Evolutionary conservation across 192 early-diverging fungal species (phyloP).

Genomic region (Coemansia sp.): DNA sequence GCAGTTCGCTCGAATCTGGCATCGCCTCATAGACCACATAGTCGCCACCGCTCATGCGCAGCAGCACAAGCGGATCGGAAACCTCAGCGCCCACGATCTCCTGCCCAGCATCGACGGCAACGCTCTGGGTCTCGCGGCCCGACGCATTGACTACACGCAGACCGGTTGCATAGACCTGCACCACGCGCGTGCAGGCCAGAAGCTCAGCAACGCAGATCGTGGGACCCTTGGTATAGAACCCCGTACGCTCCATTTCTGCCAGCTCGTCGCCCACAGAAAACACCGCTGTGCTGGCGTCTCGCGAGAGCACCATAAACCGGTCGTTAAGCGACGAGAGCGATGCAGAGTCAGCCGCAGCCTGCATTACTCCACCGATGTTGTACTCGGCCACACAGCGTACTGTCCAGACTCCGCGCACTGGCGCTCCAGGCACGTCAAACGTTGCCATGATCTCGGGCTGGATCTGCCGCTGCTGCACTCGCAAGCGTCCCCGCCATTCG

Average conservation of each 20-base stretch:
- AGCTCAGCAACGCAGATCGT: slow-evolving; percentile 79
- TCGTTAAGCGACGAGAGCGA: slow-evolving; percentile 31
- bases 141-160: slow-evolving; percentile 68
- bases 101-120: slow-evolving; percentile 16
- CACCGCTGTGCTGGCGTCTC: slow-evolving; percentile 53
- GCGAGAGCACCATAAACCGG: slow-evolving; percentile 49
- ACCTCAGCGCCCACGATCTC: slow-evolving; percentile 74
- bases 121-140: slow-evolving; percentile 35
- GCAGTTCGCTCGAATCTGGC: slow-evolving; percentile 38
- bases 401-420: slow-evolving; percentile 46
- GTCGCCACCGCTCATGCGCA: slow-evolving; percentile 67
- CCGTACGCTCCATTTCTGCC: slow-evolving; percentile 67
- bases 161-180: slow-evolving; percentile 83
- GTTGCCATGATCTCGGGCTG: slow-evolving; percentile 62
- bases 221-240: slow-evolving; percentile 73
- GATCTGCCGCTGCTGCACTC: slow-evolving; percentile 63
- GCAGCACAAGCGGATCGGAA: slow-evolving; percentile 77
- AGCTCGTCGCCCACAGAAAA: slow-evolving; percentile 83
- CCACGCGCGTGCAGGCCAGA: slow-evolving; percentile 67
- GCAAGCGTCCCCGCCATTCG: slow-evolving; percentile 60
- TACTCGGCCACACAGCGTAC: slow-evolving; percentile 41
- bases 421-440: slow-evolving; percentile 57
- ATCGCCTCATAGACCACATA: slow-evolving; percentile 65
- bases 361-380: slow-evolving; percentile 53
- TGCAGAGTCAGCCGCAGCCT: slow-evolving; percentile 28